Conservation (phyloP, 2,329 filamentous ascomycete genomes). For the Talaromyces rugulosus region DNA sequence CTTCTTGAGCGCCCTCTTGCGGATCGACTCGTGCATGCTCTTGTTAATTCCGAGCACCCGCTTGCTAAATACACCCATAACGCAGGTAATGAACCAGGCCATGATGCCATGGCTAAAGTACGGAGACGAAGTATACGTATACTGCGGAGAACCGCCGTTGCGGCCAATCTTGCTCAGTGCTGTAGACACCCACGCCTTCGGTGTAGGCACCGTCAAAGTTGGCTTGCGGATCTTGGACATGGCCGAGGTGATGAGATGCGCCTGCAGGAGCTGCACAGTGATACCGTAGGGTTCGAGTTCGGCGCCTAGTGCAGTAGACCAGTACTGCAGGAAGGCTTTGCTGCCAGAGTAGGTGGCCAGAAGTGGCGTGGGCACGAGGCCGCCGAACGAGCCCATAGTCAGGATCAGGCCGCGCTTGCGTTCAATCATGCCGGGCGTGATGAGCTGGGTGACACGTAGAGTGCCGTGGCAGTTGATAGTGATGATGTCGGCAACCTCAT, state of each 20-base stretch:
- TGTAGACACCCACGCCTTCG: constrained; percentile 74
- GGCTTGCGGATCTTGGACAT: constrained; percentile 93
- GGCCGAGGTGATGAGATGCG: constrained; percentile 88
- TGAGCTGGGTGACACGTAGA: constrained; percentile 77
- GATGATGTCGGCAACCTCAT: constrained; percentile 85
- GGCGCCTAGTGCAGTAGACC: constrained; percentile 79
- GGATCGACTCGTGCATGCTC: constrained; percentile 76
- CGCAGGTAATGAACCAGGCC: constrained; percentile 70
- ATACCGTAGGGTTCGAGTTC: constrained; percentile 79
- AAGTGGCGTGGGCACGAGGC: constrained; percentile 84
- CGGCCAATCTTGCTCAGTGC: constrained; percentile 76
- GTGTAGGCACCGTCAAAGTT: constrained; percentile 72
- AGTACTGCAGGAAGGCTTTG: constrained; percentile 97
- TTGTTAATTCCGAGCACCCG: constrained; percentile 59
- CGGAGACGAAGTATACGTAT: constrained; percentile 80
- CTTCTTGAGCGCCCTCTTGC: constrained; percentile 77
- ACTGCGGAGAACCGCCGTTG: constrained; percentile 70
- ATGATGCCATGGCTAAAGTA: constrained; percentile 90
- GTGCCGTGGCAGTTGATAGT: constrained; percentile 94
- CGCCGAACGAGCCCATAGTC: constrained; percentile 96
- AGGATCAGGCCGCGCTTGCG: constrained; percentile 84
- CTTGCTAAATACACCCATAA: constrained; percentile 55
- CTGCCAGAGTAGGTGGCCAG: constrained; percentile 95
- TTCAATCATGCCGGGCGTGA: constrained; percentile 78
- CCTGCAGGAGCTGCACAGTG: constrained; percentile 85